phyloP scores from a whole-genome alignment of 1,139 yeast genomes.

The Yamadazyma aaseri region DNA sequence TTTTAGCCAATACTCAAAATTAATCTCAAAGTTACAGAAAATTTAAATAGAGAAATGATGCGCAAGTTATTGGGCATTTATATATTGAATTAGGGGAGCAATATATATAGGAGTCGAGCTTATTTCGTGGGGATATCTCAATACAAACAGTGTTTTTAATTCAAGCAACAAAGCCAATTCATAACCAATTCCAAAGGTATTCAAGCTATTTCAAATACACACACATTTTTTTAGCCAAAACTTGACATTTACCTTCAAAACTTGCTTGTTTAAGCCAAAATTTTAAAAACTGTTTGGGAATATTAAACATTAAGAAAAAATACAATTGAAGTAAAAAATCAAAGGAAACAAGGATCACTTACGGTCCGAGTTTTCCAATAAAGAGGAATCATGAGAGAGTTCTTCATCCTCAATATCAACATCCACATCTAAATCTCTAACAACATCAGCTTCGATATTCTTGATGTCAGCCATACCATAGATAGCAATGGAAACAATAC shows the following conservation, averaged over 20 bases:
- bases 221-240: slow-evolving; percentile 7
- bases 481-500: slow-evolving; percentile 52
- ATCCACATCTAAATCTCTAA: slow-evolving; percentile 57
- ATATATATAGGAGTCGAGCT: slow-evolving; percentile 12
- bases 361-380: slow-evolving; percentile 4
- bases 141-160: no score
- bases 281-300: background rate
- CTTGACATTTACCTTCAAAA: slow-evolving; percentile 1
- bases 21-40: background rate
- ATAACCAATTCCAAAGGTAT: slow-evolving; percentile 1
- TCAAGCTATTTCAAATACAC: slow-evolving; percentile 4
- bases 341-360: background rate
- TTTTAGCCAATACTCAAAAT: no score
- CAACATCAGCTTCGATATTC: slow-evolving; percentile 57
- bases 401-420: slow-evolving; percentile 38
- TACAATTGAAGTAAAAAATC: background rate
- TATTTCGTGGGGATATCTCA: slow-evolving; percentile 11
- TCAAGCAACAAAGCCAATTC: slow-evolving; percentile 1
- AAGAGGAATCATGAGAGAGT: slow-evolving; percentile 3
- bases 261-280: background rate
- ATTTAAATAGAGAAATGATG: no score
- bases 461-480: slow-evolving; percentile 69
- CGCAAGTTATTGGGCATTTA: background rate
- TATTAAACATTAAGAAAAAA: background rate
- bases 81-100: slow-evolving; percentile 5